Conservation (phyloP, 257 asterid genomes). For the Primulina eburnea region DNA sequence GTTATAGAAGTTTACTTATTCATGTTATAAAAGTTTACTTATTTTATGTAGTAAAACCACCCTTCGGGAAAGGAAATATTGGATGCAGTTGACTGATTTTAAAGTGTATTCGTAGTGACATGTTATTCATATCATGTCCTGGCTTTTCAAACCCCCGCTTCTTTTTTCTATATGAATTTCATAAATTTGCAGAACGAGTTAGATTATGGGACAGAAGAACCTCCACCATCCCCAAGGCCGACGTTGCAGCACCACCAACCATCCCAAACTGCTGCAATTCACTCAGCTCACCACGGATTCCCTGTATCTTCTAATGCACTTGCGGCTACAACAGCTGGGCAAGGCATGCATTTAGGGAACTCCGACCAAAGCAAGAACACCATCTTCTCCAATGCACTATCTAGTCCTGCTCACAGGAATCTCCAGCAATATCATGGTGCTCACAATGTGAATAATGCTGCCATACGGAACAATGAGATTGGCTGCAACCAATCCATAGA, state of each 20-base stretch:
- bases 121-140: background rate
- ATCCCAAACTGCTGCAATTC: conserved; percentile 17
- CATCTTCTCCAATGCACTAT: conserved; percentile 27
- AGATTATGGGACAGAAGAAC: conserved; percentile 23
- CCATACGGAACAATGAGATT: background rate
- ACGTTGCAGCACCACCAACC: conserved; percentile 18
- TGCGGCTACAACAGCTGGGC: conserved; percentile 17
- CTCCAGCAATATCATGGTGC: conserved; percentile 27
- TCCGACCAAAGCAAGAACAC: conserved; percentile 22
- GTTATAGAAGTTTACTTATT: background rate
- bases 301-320: conserved; percentile 19
- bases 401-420: conserved; percentile 26
- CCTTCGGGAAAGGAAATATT: background rate
- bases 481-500: background rate
- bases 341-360: conserved; percentile 5
- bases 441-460: background rate
- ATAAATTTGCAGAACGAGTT: conserved; percentile 23
- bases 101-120: background rate
- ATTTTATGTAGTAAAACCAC: background rate
- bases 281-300: background rate
- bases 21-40: background rate
- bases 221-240: conserved; percentile 19
- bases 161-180: background rate
- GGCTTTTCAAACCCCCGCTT: background rate
- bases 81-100: background rate